Base-by-base conservation (phyloP, 2,329 filamentous ascomycete genomes). In the Pseudogymnoascus destructans region DNA sequence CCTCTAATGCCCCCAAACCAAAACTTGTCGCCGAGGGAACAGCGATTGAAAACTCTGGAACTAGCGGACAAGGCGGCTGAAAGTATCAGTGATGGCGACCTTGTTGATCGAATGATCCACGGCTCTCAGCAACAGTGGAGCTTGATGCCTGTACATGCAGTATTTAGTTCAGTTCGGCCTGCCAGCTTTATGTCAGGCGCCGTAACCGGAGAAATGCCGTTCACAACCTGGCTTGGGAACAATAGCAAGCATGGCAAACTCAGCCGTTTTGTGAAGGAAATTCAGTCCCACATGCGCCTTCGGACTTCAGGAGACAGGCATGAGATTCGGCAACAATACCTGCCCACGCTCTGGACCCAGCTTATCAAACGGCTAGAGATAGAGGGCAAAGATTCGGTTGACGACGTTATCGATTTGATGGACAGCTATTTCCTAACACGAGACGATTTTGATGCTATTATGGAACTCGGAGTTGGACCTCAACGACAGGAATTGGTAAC, bases 111-210 rank as follows among this genome's bases (percentile, higher is more conserved):
- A 57, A 96, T 98, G 92, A 98, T 98, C 60, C 93, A 98, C 70
- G 93, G 93, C 23, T 89, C 89, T 46, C 93, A 98, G 69, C 93
- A 98, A 69, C 93, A 98, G 62, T 98, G 93, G 93, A 93, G 88
- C 68, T 74, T 98, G 61, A 98, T 98, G 93, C 93, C 93, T 11
- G 87, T 89, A 1, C 93, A 98, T 71, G 93, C 91, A 23, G 79
- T 96, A 36, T 96, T 97, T 74, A 95, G 91, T 68, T 95, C 95
- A 58, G 92, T 98, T 21, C 79, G 88, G 23, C 93, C 93, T 3
- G 86, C 93, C 6, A 95, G 89, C 70, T 95, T 87, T 68, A 78
- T 93, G 9, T 81, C 89, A 56, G 93, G 93, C 38, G 85, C 86
- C 65, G 80, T 95, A 64, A 77, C 81, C 62, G 80, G 80, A 3